Base-by-base conservation (phyloP, 805 yeast species). In the Tetrapisispora arboricola region DNA sequence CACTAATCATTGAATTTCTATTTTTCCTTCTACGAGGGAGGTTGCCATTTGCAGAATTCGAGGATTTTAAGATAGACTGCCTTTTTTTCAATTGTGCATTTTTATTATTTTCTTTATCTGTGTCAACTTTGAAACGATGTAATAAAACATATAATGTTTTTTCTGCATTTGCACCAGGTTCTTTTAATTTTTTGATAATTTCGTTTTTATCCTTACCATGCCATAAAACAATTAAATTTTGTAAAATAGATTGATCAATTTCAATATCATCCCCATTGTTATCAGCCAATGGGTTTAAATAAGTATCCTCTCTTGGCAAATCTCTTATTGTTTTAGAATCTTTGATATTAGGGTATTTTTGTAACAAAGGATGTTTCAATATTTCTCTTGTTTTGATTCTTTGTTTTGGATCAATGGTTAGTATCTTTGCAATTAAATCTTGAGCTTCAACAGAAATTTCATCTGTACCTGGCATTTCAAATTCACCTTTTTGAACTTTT, bases 401-500 rank as follows among this genome's bases (percentile, higher is more conserved):
- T 31, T 76, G 71, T 21, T 63, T 67, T 13, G 98, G 97, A 49
- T 87, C 77, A 5, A 88, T 94, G 19, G 76, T 75, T 43, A 92
- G 71, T 83, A 92, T 92, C 46, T 72, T 71, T 45, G 78, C 64
- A 40, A 92, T 82, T 47, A 92, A 71, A 61, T 92, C 96, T 55
- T 77, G 78, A 5, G 98, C 97, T 50, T 92, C 95, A 24, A 67
- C 49, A 3, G 94, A 81, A 31, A 92, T 66, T 47, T 83, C 81
- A 36, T 73, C 71, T 44, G 80, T 78, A 33, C 70, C 71, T 28
- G 96, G 96, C 80, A 90, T 84, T 42, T 73, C 73, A 60, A 79
- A 92, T 53, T 75, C 73, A 30, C 98, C 98, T 41, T 80, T 76
- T 65, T 90, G 96, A 18, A 92, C 98, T 59, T 92, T 92, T 50